Base-by-base conservation (phyloP, 305 asterid genomes). In the Ilex paraguariensis region DNA sequence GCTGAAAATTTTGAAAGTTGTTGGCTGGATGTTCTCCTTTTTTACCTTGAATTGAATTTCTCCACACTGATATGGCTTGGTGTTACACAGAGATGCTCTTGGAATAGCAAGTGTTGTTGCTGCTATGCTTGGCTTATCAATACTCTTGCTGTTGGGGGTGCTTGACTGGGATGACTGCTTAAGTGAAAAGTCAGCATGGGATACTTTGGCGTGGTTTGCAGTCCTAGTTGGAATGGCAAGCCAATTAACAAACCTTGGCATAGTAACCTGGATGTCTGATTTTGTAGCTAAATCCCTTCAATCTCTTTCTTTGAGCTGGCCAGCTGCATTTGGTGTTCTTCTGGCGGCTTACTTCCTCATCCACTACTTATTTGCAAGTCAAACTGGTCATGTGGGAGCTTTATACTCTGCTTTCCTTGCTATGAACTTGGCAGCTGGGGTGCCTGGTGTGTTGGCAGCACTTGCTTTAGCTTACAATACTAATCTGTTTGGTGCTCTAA, bases 111-210 rank as follows among this genome's bases (percentile, higher is more conserved):
- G 97, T 58, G 98, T 91, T 64, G 90, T 88, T 45, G 95, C 98
- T 66, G 98, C 98, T 44, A 91, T 91, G 98, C 91, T 91, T 16
- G 97, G 96, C 31, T 81, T 91, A 45, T 91, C 95, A n/a, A 85
- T 91, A 65, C 90, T 91, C 63, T 69, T 91, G 56, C 64, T 85
- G 57, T 31, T 82, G 59, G 98, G 96, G 62, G 96, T 91, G 64
- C 85, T 91, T 13, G 78, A 91, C 31, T 91, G 98, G 97, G 92
- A 88, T 49, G 98, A 91, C 75, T 88, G 98, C 74, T 75, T 91
- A 60, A 85, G 87, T 70, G 97, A 91, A 78, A 91, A 83, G 76
- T 88, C 97, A 13, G 97, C 98, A 56, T 91, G 98, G 98, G 98
- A 91, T 61, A 91, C 98, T 59, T 73, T 91, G 79, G 95, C 95